These are phyloP conservation scores for Terfezia boudieri DNA, from an alignment of 495 filamentous ascomycete genomes.

Conservation along the genomic window DNA sequence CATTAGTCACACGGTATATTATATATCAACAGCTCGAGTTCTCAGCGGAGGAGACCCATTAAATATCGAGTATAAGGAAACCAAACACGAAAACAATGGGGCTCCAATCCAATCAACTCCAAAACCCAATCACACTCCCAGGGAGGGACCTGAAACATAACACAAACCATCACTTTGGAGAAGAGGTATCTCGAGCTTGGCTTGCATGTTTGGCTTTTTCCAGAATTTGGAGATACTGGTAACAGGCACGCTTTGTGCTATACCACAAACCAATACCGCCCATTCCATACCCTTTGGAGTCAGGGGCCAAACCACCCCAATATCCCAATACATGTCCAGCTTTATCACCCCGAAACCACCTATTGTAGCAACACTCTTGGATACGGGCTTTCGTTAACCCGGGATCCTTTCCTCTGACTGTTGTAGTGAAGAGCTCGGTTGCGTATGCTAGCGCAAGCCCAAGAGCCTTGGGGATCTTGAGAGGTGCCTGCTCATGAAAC, in stretches of 20 bases:
- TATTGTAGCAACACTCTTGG: background rate
- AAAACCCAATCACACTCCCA: too few relatives aligned
- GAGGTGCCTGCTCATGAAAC: background rate
- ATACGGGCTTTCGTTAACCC: background rate
- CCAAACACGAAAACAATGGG: too few relatives aligned
- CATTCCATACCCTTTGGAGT: background rate
- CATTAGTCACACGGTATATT: too few relatives aligned
- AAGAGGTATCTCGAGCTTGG: too few relatives aligned
- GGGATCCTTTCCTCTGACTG: background rate
- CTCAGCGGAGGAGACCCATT: too few relatives aligned
- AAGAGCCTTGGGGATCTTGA: background rate
- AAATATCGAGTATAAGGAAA: too few relatives aligned
- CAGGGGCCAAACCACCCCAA: background rate
- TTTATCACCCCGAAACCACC: background rate
- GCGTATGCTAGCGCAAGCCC: background rate
- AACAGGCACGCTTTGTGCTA: background rate
- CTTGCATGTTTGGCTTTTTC: background rate
- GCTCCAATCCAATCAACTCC: too few relatives aligned
- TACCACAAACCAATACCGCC: background rate
- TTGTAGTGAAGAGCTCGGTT: background rate
- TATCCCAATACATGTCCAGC: background rate
- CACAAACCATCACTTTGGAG: too few relatives aligned
- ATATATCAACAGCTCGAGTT: too few relatives aligned
- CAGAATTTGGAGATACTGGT: background rate
- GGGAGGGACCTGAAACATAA: too few relatives aligned